These are phyloP conservation scores for button mushroom (Agaricus bisporus) DNA, from an alignment of 768 basidiomycete genomes.

Conservation along the genomic window DNA sequence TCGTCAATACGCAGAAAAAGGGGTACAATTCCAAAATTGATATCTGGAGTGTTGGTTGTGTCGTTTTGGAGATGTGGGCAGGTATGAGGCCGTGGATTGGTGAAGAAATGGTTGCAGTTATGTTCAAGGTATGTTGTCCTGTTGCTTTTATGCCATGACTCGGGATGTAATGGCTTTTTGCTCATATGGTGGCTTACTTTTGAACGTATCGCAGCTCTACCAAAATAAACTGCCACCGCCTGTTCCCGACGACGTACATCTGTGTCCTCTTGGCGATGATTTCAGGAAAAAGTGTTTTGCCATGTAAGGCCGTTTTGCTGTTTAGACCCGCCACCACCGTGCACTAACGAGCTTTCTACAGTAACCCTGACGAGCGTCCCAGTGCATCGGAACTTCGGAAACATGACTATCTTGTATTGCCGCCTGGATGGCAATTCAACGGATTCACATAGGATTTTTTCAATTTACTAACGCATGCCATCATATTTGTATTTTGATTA, in stretches of 20 bases:
- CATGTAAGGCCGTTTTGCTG: conserved; percentile 46
- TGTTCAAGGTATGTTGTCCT: conserved; percentile 72
- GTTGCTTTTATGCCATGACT: background rate
- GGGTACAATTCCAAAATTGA: conserved; percentile 97
- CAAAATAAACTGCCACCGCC: conserved; percentile 83
- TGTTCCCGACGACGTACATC: conserved; percentile 73
- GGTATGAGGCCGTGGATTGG: conserved; percentile 94
- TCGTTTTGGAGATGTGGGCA: conserved; percentile 99
- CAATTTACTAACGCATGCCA: conserved; percentile 18
- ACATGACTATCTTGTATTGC: conserved; percentile 73
- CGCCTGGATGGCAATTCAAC: conserved; percentile 70
- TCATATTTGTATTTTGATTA: conserved; percentile 17
- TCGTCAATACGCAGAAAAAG: conserved; percentile 79
- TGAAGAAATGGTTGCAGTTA: conserved; percentile 85
- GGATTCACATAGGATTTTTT: conserved; percentile 45
- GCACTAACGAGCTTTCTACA: conserved; percentile 22
- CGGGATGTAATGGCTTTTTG: background rate
- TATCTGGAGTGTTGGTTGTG: conserved; percentile 98
- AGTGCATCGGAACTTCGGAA: conserved; percentile 70
- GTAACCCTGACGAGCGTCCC: conserved; percentile 81
- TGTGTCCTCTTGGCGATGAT: conserved; percentile 74
- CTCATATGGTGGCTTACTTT: background rate
- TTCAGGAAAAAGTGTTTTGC: conserved; percentile 89
- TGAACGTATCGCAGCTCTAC: conserved; percentile 54
- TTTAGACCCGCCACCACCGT: background rate